Evolutionary conservation across 2,329 filamentous ascomycete species (phyloP), one percentile per base, ranked within the genome.

Genomic region (Rhynchosporium graminicola): DNA sequence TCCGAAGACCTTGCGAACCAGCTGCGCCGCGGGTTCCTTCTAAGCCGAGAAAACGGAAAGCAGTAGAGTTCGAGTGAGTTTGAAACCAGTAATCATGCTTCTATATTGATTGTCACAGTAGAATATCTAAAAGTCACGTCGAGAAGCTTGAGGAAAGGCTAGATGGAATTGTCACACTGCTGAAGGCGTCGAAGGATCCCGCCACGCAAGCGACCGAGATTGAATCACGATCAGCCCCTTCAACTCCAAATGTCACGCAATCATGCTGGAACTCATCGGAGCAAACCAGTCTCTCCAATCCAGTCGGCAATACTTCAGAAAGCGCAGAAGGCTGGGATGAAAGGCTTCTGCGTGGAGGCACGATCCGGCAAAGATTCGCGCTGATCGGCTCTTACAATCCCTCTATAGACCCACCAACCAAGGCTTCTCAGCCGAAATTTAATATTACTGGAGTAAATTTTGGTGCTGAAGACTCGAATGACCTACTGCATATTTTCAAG

Each of bases 101-200:
- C 9, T 1, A 20, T 52, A 40, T 13, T 64, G 3, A 63, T 33
- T 47, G 31, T 29, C 29, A 33, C n/a, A 65, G 62, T 13, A 58
- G 62, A 9, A 31, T 63, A 31, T 46, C 60, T 0, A 67, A 63
- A 57, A 29, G 46, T 48, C 64, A 57, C 4, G 65, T 68, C 15
- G 67, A 68, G 38, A 67, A 63, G 42, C 60, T 70, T 0, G 68
- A 69, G 36, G 64, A 67, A 43, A 70, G 67, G 48, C 28, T 69
- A 29, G 64, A 69, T 54, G 63, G 58, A 20, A 50, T 70, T 10
- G 64, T 68, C 38, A 63, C 57, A 4, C 45, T 70, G 4, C 63
- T 69, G 15, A 65, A 65, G 36, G 45, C 61, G 0, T 52, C 51
- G 4, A 51, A 65, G 26, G 59, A 66, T 5, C 51, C 33, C 13